Evolutionary conservation across 2,329 filamentous ascomycete species (phyloP).

Genomic region (Epichloe glyceriae): DNA sequence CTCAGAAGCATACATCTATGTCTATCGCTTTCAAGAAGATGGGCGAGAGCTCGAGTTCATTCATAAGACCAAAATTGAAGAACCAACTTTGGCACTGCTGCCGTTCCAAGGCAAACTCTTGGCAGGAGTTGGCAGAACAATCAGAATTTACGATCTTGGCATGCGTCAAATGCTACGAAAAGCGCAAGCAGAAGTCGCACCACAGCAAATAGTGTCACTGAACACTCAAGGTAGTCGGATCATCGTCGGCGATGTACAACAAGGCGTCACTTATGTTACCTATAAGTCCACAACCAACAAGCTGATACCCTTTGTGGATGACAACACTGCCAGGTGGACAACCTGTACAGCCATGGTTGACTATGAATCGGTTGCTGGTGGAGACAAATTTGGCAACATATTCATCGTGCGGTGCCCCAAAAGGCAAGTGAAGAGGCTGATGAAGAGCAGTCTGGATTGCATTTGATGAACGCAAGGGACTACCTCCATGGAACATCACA

Average conservation of each 20-base stretch:
- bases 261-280: conserved; percentile 82
- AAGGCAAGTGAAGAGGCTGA: conserved; percentile 84
- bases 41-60: conserved; percentile 88
- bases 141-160: conserved; percentile 86
- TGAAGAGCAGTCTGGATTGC: conserved; percentile 78
- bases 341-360: conserved; percentile 89
- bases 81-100: conserved; percentile 81
- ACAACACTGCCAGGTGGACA: conserved; percentile 80
- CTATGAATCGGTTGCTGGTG: conserved; percentile 88
- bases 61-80: conserved; percentile 87
- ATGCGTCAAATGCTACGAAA: conserved; percentile 89
- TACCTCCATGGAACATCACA: conserved; percentile 87
- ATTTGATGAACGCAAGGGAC: conserved; percentile 77
- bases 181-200: conserved; percentile 64
- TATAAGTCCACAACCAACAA: conserved; percentile 89
- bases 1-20: conserved; percentile 72
- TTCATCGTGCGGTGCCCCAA: conserved; percentile 79
- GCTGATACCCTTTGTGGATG: conserved; percentile 86
- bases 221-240: conserved; percentile 87
- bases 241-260: conserved; percentile 81
- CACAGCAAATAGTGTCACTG: conserved; percentile 75
- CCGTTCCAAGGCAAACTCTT: conserved; percentile 83
- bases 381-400: conserved; percentile 95
- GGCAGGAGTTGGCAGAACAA: conserved; percentile 68
- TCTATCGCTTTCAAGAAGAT: conserved; percentile 79